Conservation (phyloP, 148 eudicot species). For the Suaeda aralocaspica region DNA sequence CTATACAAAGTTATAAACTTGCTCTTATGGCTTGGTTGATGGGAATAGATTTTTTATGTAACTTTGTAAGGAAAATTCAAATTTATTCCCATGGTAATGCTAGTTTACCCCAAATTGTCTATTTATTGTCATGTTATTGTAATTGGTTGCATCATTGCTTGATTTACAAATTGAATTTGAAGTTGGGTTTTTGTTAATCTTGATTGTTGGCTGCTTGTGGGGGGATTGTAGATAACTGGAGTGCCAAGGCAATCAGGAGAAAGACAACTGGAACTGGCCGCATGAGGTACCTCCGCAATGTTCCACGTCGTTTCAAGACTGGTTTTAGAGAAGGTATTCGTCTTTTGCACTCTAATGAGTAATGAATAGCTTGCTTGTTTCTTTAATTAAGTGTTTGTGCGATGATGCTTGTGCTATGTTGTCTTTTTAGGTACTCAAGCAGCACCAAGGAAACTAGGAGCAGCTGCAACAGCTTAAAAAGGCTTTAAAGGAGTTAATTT, state of each 20-base stretch:
- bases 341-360: background rate
- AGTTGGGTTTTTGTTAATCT: constrained; percentile 2
- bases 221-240: constrained; percentile 71
- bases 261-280: constrained; percentile 99
- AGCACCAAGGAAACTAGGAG: constrained; percentile 71
- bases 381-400: background rate
- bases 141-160: background rate
- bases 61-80: too few relatives aligned
- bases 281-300: constrained; percentile 88
- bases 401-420: background rate
- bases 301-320: constrained; percentile 87
- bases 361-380: background rate
- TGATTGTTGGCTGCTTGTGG: background rate
- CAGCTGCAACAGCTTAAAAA: constrained; percentile 48
- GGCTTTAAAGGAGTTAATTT: constrained; percentile 1
- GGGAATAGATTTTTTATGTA: too few relatives aligned
- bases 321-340: constrained; percentile 76
- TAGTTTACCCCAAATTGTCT: too few relatives aligned
- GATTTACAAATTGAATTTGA: background rate
- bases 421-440: constrained; percentile 64
- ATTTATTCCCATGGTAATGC: too few relatives aligned
- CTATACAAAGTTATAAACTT: too few relatives aligned
- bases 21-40: too few relatives aligned
- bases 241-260: constrained; percentile 83
- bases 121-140: background rate